phyloP scores from a whole-genome alignment of 176 grass and related monocot species.

The Cenchrus purpureus region DNA sequence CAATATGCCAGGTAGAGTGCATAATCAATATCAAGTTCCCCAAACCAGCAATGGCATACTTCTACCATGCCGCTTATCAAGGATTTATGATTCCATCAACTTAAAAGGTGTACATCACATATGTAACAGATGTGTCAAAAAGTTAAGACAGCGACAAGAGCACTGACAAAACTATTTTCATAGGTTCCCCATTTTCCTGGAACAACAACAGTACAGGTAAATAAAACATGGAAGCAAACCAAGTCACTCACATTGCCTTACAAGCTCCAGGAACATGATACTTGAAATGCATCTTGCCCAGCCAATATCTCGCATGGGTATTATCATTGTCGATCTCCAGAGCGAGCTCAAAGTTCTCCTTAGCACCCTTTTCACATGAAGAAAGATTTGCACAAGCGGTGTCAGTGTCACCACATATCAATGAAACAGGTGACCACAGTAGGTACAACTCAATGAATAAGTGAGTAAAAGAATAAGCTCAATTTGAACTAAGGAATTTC shows the following conservation, averaged over 20 bases:
- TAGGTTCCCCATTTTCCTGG: neutral
- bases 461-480: neutral
- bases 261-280: constrained; percentile 96
- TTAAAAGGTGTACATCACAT: neutral
- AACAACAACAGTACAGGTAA: neutral
- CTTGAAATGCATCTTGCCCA: constrained; percentile 96
- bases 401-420: neutral
- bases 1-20: neutral
- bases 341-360: constrained; percentile 93
- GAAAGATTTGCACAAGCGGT: constrained; percentile 1
- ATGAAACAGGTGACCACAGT: neutral
- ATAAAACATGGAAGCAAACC: neutral
- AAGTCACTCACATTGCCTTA: constrained; percentile 73
- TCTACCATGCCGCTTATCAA: neutral
- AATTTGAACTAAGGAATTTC: neutral
- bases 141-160: neutral
- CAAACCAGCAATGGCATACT: neutral
- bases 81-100: constrained; percentile 16
- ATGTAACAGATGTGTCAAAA: neutral
- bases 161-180: neutral
- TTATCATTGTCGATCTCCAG: constrained; percentile 89
- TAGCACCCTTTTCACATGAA: constrained; percentile 61
- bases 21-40: constrained; percentile 5
- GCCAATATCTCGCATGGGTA: constrained; percentile 84
- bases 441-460: neutral